Evolutionary conservation across 495 filamentous ascomycete genomes (phyloP).

Genomic region (Endocarpon pusillum): DNA sequence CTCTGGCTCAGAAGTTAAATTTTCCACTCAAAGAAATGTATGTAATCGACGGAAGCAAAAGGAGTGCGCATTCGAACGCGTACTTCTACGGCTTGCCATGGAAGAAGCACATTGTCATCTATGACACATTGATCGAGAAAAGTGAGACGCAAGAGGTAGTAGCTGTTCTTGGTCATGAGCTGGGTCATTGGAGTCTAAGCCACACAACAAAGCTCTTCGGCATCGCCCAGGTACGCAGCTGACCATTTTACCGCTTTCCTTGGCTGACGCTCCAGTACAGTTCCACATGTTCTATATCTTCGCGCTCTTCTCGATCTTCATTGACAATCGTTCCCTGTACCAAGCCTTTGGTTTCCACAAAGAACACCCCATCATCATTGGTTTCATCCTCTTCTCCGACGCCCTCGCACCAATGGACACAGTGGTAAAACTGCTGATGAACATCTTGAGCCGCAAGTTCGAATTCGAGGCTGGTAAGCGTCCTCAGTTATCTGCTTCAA

Average conservation of each 20-base stretch:
- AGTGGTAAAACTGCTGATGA: slow-evolving; percentile 84
- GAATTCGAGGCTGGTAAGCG: slow-evolving; percentile 82
- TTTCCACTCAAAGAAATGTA: slow-evolving; percentile 84
- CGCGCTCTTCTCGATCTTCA: slow-evolving; percentile 86
- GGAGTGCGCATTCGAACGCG: slow-evolving; percentile 91
- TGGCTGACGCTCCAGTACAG: slow-evolving; percentile 22
- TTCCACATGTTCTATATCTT: slow-evolving; percentile 94
- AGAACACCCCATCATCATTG: slow-evolving; percentile 81
- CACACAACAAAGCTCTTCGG: slow-evolving; percentile 86
- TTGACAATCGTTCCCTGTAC: slow-evolving; percentile 86
- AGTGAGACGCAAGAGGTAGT: slow-evolving; percentile 81
- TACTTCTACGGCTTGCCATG: slow-evolving; percentile 97
- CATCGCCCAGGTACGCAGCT: slow-evolving; percentile 60
- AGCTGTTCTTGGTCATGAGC: slow-evolving; percentile 84
- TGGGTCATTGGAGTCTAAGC: slow-evolving; percentile 90
- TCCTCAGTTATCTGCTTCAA: neutral
- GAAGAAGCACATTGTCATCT: slow-evolving; percentile 99
- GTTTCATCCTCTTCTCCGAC: slow-evolving; percentile 92
- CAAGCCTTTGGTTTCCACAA: slow-evolving; percentile 76
- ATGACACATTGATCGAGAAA: slow-evolving; percentile 93
- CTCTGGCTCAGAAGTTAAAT: slow-evolving; percentile 62
- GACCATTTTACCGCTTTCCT: neutral
- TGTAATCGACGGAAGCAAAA: slow-evolving; percentile 95
- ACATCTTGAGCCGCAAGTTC: slow-evolving; percentile 80
- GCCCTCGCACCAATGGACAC: slow-evolving; percentile 82